phyloP scores from a whole-genome alignment of 2,329 filamentous ascomycete genomes.

The Lecanicillium sp. region DNA sequence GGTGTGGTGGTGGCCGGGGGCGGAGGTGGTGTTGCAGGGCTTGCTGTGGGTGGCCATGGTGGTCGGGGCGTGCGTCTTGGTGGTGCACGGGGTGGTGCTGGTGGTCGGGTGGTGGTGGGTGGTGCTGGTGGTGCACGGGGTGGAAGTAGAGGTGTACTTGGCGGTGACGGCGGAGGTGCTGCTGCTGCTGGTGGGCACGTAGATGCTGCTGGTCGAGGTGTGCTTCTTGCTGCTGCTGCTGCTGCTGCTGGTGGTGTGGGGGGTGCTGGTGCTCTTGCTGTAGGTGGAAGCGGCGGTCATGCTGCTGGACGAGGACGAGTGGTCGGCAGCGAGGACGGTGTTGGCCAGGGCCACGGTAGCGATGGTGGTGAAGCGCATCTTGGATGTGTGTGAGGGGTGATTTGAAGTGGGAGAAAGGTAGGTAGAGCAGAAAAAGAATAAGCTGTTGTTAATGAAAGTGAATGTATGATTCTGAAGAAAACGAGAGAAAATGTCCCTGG shows the following conservation, averaged over 20 bases:
- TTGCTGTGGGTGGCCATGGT: neutral
- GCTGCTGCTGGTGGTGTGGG: neutral
- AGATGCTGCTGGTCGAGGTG: neutral
- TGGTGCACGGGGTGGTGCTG: neutral
- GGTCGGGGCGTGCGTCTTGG: neutral
- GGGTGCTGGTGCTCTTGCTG: conserved; percentile 8
- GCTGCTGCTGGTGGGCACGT: neutral
- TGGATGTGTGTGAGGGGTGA: neutral
- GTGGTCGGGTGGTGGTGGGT: too few species aligned
- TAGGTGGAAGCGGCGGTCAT: too few species aligned
- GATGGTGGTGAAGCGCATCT: conserved; percentile 10
- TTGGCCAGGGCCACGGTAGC: conserved; percentile 15
- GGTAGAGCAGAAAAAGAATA: neutral
- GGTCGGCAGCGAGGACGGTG: conserved; percentile 23
- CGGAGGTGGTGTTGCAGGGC: neutral
- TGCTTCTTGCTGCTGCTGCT: neutral
- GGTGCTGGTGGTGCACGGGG: neutral
- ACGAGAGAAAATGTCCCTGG: too few species aligned
- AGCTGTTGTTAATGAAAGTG: neutral
- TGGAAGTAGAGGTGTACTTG: neutral
- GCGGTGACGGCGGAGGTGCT: neutral
- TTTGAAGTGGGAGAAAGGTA: neutral
- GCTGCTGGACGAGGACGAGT: too few species aligned
- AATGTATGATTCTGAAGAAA: too few species aligned
- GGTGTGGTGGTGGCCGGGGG: neutral